Evolutionary conservation across 257 asterid species (phyloP), one percentile per base, ranked within the genome.

Genomic region (Nyctanthes arbortristis): DNA sequence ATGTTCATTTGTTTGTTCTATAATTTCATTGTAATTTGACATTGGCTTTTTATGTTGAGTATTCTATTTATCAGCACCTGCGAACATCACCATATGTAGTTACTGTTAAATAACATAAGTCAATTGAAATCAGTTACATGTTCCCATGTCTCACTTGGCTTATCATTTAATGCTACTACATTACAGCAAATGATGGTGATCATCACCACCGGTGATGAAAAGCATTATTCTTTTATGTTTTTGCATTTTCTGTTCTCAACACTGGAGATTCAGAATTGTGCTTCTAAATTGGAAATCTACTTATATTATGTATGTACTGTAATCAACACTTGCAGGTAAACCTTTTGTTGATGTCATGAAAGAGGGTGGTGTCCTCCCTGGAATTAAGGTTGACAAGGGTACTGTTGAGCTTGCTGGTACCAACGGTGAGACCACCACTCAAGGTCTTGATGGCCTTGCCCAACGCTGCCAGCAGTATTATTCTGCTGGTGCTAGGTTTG

Each of bases 391-490:
- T 30, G 79, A 74, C 70, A 62, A 74, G 74, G 79, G 79, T 30
- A 61, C 74, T 1, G 75, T 74, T 30, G 70, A 67, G 70, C 79
- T 68, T 36, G 74, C 74, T 1, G 74, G 79, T 8, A 73, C 78
- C 55, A 58, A 64, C 27, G 75, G 80, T 7, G 80, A 76, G 73
- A 76, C 80, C 33, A 70, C 77, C 52, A 70, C 80, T 20, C 77
- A 76, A 29, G 80, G 80, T 14, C 80, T 76, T 6, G 80, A 76
- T 39, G 77, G 80, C 49, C 78, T 77, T 22, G 77, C 78, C 30
- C 71, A 71, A 45, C 81, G 81, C 29, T 77, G 81, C 77, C 81
- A 77, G 57, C 75, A 72, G 30, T 77, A 72, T 66, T 77, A 77
- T 13, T 7, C 52, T 12, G 81, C 77, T 2, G 81, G 81, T 13